These are phyloP conservation scores for Cinnamomum chago DNA, from an alignment of 164 flowering plant genomes.

Conservation along the genomic window DNA sequence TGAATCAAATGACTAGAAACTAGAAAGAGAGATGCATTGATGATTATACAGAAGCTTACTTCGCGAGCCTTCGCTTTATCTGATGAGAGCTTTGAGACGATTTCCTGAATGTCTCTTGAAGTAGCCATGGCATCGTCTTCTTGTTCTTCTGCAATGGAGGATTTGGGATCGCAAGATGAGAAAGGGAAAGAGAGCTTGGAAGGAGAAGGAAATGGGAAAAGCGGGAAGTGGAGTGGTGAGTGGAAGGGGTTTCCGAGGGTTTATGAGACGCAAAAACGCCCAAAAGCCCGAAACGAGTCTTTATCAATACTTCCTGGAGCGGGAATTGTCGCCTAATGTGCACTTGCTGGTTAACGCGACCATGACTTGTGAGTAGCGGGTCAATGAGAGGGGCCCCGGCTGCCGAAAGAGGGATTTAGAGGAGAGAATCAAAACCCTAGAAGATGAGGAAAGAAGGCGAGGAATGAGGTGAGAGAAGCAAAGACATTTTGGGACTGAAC, in stretches of 20 bases:
- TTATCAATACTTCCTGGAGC: not conserved
- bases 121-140: conserved; percentile 17
- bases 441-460: too few relatives aligned
- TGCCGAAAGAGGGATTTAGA: too few relatives aligned
- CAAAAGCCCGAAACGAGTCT: not conserved
- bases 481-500: too few relatives aligned
- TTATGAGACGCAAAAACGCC: not conserved
- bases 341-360: not conserved
- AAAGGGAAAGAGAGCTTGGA: not conserved
- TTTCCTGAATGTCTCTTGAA: conserved; percentile 68
- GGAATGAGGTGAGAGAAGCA: too few relatives aligned
- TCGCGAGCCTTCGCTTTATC: conserved; percentile 82
- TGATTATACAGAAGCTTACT: conserved; percentile 28
- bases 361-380: too few relatives aligned
- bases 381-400: too few relatives aligned
- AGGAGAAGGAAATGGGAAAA: not conserved
- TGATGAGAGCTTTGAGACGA: conserved; percentile 76
- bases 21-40: not conserved
- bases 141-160: not conserved
- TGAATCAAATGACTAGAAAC: not conserved
- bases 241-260: not conserved
- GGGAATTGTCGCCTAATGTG: not conserved
- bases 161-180: not conserved
- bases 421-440: too few relatives aligned
- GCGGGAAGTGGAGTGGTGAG: not conserved